Conservation (phyloP, 2,329 filamentous ascomycete species). For the Diplodia corticola region DNA sequence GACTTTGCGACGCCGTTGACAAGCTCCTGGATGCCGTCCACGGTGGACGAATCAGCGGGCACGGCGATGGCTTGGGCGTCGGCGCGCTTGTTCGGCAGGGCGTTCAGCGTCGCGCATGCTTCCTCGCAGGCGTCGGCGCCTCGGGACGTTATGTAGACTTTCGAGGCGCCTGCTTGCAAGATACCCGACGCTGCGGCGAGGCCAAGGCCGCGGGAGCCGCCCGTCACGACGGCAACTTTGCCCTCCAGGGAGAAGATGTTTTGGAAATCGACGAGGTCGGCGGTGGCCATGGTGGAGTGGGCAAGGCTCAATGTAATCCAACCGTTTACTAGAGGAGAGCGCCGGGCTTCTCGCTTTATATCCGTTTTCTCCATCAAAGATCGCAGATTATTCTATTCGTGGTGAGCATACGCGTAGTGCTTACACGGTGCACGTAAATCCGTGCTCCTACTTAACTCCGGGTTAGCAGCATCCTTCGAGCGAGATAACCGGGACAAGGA, state of each 20-base stretch:
- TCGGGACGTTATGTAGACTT: conserved; percentile 42
- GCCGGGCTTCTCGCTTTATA: background rate
- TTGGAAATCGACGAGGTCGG: conserved; percentile 34
- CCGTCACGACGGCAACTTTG: conserved; percentile 41
- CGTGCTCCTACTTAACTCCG: background rate
- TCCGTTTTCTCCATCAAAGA: background rate
- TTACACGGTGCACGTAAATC: background rate
- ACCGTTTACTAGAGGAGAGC: background rate
- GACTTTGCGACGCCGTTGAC: conserved; percentile 35
- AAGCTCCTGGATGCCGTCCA: conserved; percentile 38
- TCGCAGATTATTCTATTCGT: background rate
- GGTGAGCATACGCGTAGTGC: background rate
- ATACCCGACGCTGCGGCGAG: conserved; percentile 43
- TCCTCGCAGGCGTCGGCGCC: conserved; percentile 41
- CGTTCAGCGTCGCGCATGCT: conserved; percentile 41
- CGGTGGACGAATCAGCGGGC: conserved; percentile 41
- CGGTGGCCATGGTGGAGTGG: background rate
- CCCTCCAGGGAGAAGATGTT: conserved; percentile 40
- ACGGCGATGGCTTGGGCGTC: conserved; percentile 38
- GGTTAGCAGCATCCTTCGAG: background rate
- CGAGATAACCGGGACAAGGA: background rate
- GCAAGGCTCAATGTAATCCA: too few species aligned
- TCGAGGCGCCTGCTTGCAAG: conserved; percentile 42
- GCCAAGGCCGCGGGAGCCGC: conserved; percentile 43
- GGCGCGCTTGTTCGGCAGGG: conserved; percentile 39